phyloP scores from a whole-genome alignment of 805 yeast species.

The Candida namnaoensis region DNA sequence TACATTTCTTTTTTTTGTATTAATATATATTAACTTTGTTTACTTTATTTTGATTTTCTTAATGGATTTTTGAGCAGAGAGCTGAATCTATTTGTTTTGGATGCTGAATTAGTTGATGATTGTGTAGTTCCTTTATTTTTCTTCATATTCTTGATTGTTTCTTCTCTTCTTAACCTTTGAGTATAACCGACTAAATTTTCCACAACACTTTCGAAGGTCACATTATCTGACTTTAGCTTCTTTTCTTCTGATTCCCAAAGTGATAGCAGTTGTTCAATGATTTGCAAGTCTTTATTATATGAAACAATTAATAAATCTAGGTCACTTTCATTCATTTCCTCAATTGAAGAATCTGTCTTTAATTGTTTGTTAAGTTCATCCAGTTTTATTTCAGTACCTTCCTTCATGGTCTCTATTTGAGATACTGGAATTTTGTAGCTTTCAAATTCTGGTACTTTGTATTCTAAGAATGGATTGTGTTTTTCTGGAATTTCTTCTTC shows the following conservation, averaged over 20 bases:
- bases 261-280: constrained; percentile 28
- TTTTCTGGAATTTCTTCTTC: constrained; percentile 38
- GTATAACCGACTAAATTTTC: constrained; percentile 88
- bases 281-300: constrained; percentile 24
- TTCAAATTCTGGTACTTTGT: constrained; percentile 15
- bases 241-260: constrained; percentile 45
- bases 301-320: constrained; percentile 26
- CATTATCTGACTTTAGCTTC: constrained; percentile 53
- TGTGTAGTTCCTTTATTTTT: constrained; percentile 16
- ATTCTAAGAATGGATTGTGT: constrained; percentile 1
- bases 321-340: constrained; percentile 24
- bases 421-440: constrained; percentile 22
- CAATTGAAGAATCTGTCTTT: constrained; percentile 22
- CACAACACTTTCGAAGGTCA: constrained; percentile 77
- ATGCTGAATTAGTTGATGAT: neutral
- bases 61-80: too few relatives aligned
- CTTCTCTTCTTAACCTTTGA: constrained; percentile 60
- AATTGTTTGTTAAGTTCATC: constrained; percentile 11
- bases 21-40: too few relatives aligned
- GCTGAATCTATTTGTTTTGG: too few relatives aligned
- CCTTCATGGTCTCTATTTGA: constrained; percentile 14
- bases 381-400: constrained; percentile 13
- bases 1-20: too few relatives aligned
- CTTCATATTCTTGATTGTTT: constrained; percentile 25
- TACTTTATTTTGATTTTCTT: too few relatives aligned